Evolutionary conservation across 2,329 filamentous ascomycete species (phyloP), one percentile per base, ranked within the genome.

Genomic region (Monosporascus sp.): DNA sequence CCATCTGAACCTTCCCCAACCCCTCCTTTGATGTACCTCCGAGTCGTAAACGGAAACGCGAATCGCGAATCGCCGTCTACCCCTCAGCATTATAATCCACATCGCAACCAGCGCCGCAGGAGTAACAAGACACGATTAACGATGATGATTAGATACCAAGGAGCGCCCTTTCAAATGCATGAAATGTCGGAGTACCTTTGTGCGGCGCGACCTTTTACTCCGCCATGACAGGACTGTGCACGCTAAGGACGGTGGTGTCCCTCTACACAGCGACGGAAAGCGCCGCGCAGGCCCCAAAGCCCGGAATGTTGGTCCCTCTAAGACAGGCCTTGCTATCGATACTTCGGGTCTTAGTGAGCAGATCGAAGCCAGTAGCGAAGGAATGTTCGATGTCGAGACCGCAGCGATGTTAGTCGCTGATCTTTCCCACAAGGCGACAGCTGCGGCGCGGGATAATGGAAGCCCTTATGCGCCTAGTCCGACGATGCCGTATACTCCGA

Each of bases 331-430:
- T 67, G 82, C 87, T 58, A 83, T 96, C 63, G 94, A 97, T 68
- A 85, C 90, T 48, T 85, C 90, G 47, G 87, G 90, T 52, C 77
- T 97, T 64, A 67, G 65, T 50, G 92, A 97, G 74, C 91, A 96
- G 72, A 91, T 97, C 67, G 91, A 96, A 73, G 89, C 88, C 65
- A 89, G 86, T 74, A 89, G 86, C 70, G 93, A 97, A 71, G 88
- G 87, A 70, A 88, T 93, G 74, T 92, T 97, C 68, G 94, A 97
- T 70, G 88, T 97, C 67, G 93, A 99, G 79, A 91, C 93, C 64
- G 94, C 94, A 63, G 94, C 94, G 63, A 97, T 97, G 90, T 84
- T 99, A 71, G 95, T 99, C 77, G 94, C 93, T 69, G 92, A 97
- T 75, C 88, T 97, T 69, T 93, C 96, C 75, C 91, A 97, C 78